A percentile compares a stretch with the other conserved stretches of the same genome.
Conservation (phyloP, 1,139 yeast species). For the Geotrichum candidum region DNA sequence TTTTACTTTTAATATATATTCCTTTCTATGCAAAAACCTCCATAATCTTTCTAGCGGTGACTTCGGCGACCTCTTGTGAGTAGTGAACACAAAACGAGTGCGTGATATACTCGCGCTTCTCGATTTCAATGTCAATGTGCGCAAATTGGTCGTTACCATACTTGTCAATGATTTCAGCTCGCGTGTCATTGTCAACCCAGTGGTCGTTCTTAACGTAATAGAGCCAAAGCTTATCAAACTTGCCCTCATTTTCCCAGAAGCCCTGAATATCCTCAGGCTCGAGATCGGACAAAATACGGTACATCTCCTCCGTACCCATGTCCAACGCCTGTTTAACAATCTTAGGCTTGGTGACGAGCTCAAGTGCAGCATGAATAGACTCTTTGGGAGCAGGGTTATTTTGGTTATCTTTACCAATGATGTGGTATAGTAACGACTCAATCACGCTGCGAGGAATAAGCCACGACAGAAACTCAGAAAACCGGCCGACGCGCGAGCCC, state of each 20-base stretch:
- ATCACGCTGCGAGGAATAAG: slow-evolving; percentile 20
- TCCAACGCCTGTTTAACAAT: slow-evolving; percentile 49
- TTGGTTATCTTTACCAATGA: slow-evolving; percentile 19
- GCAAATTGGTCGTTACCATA: slow-evolving; percentile 25
- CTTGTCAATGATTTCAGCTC: slow-evolving; percentile 40
- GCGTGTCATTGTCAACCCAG: slow-evolving; percentile 53
- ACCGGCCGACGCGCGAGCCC: slow-evolving; percentile 16
- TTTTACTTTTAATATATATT: background rate
- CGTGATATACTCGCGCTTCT: slow-evolving; percentile 38
- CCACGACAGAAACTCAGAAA: slow-evolving; percentile 23
- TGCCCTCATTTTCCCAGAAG: slow-evolving; percentile 40
- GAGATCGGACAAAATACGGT: slow-evolving; percentile 35
- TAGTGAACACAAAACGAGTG: slow-evolving; percentile 57
- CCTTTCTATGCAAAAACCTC: background rate
- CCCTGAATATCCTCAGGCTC: slow-evolving; percentile 41
- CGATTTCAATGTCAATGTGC: slow-evolving; percentile 25
- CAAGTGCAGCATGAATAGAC: slow-evolving; percentile 42
- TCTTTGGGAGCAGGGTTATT: slow-evolving; percentile 30
- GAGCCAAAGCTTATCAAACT: slow-evolving; percentile 42
- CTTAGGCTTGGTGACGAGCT: slow-evolving; percentile 39
- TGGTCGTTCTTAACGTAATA: slow-evolving; percentile 53
- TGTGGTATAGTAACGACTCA: slow-evolving; percentile 16
- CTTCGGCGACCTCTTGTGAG: slow-evolving; percentile 46
- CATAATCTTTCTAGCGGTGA: slow-evolving; percentile 32
- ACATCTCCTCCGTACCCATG: slow-evolving; percentile 56